Evolutionary conservation across 192 early-diverging fungal species (phyloP), one percentile per base, ranked within the genome.

Genomic region (Podila clonocystis): DNA sequence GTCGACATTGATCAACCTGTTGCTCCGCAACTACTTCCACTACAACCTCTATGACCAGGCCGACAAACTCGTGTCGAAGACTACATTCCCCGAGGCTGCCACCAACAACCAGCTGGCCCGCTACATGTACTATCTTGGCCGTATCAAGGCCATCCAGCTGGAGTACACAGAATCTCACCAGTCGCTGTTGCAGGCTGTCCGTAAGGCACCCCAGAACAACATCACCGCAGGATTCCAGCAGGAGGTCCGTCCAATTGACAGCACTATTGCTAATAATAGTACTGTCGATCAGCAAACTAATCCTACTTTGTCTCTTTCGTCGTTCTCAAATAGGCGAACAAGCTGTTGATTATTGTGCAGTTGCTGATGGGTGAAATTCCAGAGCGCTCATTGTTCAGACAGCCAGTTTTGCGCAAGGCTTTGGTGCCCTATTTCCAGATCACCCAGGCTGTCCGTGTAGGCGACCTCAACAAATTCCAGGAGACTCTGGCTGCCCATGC

Each of bases 321-420:
- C 1, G 9, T 4, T 26, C 63, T 4, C 58, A 50, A 12, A 38
- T 78, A 94, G 93, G 92, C 90, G 28, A 88, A 97, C 87, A 99
- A 99, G 85, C 89, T 99, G 31, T 91, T 93, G 34, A 96, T 99
- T 58, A 96, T 98, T 78, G 97, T 99, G 3, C 96, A 99, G 86
- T 84, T 99, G 64, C 84, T 99, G 83, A 97, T 98, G 94, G 98
- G 98, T 29, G 96, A 99, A 73, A 98, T 99, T 67, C 97, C 98
- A 15, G 97, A 98, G 70, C 89, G 97, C 62, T 93, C 94, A 45
- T 82, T 97, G 30, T 99, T 99, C 89, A 88, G 96, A 66, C 91
- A 96, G 70, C 92, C 94, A 5, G 90, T 91, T 30, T 82, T 99
- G 55, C 89, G 89, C 62, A 96, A 94, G 87, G 87, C 96, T 0